Conservation (phyloP, 129 eudicot species). For the Calendula officinalis region DNA sequence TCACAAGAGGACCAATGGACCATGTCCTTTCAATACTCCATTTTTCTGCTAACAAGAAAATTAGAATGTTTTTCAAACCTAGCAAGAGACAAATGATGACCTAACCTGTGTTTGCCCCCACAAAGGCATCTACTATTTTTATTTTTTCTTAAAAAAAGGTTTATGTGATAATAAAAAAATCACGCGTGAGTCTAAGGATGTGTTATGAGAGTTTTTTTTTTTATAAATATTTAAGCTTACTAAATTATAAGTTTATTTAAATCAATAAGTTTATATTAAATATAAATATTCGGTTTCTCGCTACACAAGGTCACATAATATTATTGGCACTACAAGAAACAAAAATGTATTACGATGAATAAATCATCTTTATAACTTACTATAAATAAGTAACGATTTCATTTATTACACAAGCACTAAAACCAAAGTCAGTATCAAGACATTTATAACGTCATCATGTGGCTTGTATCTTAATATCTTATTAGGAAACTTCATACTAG, state of each 20-base stretch:
- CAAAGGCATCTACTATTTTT: constrained; percentile 12
- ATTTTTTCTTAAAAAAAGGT: neutral
- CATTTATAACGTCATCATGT: constrained; percentile 22
- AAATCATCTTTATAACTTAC: neutral
- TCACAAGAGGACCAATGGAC: constrained; percentile 24
- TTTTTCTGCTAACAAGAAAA: constrained; percentile 23
- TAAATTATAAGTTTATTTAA: too few species aligned
- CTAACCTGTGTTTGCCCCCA: constrained; percentile 34
- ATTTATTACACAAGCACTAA: neutral
- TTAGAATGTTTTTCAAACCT: constrained; percentile 26
- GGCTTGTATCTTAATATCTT: constrained; percentile 33
- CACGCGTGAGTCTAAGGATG: too few species aligned
- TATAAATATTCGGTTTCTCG: too few species aligned
- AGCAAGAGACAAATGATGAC: constrained; percentile 30
- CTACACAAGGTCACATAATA: too few species aligned
- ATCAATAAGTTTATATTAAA: too few species aligned
- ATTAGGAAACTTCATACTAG: constrained; percentile 33
- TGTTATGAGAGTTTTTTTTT: too few species aligned
- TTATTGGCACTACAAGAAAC: neutral
- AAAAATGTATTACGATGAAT: neutral
- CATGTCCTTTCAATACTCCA: constrained; percentile 25
- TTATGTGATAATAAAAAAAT: neutral
- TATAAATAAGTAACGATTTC: neutral
- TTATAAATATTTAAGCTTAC: too few species aligned
- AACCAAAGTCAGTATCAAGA: neutral